A percentile compares a stretch with the other conserved stretches of the same genome.
Conservation (phyloP, 495 filamentous ascomycete genomes). For the Aspergillus diversus region DNA sequence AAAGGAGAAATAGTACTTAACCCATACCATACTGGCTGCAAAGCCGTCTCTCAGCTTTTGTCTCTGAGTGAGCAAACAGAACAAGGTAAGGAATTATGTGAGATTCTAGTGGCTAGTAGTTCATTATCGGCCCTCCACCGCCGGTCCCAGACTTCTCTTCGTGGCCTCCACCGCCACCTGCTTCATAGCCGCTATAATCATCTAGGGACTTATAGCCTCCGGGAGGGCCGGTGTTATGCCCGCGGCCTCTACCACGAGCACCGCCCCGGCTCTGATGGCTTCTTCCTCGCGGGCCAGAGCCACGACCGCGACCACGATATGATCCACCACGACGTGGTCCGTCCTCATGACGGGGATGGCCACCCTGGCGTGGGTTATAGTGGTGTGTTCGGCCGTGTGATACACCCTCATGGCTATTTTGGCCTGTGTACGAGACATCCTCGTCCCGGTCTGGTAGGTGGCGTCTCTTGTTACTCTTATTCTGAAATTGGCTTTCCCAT, state of each 20-base stretch:
- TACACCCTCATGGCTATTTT: conserved; percentile 23
- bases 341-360: conserved; percentile 38
- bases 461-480: conserved; percentile 55
- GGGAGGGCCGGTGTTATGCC: conserved; percentile 42
- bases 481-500: conserved; percentile 59
- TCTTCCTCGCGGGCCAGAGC: conserved; percentile 43
- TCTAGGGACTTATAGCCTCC: conserved; percentile 44
- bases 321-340: conserved; percentile 41
- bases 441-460: conserved; percentile 42
- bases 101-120: conserved; percentile 35
- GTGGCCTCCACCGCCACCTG: conserved; percentile 37
- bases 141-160: conserved; percentile 32
- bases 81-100: neutral
- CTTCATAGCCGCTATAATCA: conserved; percentile 31
- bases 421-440: conserved; percentile 27
- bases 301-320: conserved; percentile 53
- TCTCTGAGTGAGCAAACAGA: neutral
- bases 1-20: neutral
- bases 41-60: neutral
- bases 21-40: neutral
- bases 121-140: conserved; percentile 39
- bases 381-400: conserved; percentile 23
- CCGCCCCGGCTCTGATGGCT: conserved; percentile 43
- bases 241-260: conserved; percentile 45
- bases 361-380: conserved; percentile 27